phyloP scores from a whole-genome alignment of 305 asterid species.

The Fraxinus xanthoxyloides region DNA sequence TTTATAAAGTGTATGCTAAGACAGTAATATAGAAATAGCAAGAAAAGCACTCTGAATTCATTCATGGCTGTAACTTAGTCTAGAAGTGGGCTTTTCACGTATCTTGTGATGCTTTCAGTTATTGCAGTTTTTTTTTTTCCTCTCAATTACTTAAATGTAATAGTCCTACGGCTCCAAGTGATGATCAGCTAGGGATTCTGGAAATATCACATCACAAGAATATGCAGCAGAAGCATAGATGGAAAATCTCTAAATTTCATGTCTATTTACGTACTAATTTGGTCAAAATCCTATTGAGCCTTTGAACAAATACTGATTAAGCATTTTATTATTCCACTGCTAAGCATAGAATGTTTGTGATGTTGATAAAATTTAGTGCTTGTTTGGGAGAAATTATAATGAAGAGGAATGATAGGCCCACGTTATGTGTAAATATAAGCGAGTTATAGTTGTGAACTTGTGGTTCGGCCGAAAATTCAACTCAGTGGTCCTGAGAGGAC shows the following conservation, averaged over 20 bases:
- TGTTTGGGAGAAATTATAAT: background rate
- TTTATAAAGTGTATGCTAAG: background rate
- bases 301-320: background rate
- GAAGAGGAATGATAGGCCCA: background rate
- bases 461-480: too few species aligned
- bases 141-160: background rate
- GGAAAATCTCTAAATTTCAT: background rate
- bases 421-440: background rate
- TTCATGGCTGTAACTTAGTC: background rate
- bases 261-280: background rate
- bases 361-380: background rate
- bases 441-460: background rate
- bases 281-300: background rate
- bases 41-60: background rate
- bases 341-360: background rate
- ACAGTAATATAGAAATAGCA: background rate
- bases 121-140: background rate
- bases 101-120: background rate
- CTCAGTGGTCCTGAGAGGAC: too few species aligned
- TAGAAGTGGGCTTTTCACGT: background rate
- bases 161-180: background rate
- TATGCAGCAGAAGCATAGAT: conserved; percentile 8
- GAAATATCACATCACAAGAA: background rate
- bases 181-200: background rate
- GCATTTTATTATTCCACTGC: background rate